Evolutionary conservation across 2,329 filamentous ascomycete species (phyloP).

Genomic region (Cladosporium sp.): DNA sequence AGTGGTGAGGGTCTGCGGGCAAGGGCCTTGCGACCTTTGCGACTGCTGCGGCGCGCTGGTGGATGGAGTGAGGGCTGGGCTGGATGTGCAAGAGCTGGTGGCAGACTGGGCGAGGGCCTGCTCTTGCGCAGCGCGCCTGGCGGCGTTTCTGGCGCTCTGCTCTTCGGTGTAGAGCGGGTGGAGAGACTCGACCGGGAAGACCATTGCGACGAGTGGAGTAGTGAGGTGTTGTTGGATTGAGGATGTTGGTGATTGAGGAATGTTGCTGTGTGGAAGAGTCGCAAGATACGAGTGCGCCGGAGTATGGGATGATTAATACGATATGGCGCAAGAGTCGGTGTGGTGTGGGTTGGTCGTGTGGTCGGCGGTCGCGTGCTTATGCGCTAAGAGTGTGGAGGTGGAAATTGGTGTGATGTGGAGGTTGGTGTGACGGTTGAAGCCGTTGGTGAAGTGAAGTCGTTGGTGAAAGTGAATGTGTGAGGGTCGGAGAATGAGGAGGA

Average conservation of each 20-base stretch:
- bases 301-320: background rate
- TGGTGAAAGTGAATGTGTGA: background rate
- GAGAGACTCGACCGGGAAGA: slow-evolving; percentile 12
- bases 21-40: slow-evolving; percentile 3
- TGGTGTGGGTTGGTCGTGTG: slow-evolving; percentile 7
- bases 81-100: slow-evolving; percentile 47
- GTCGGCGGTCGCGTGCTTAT: slow-evolving; percentile 11
- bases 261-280: background rate
- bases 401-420: background rate
- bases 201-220: slow-evolving; percentile 2
- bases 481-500: background rate
- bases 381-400: background rate
- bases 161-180: slow-evolving; percentile 11
- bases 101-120: slow-evolving; percentile 14
- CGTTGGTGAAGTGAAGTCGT: background rate
- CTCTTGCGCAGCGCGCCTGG: background rate
- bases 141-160: slow-evolving; percentile 3
- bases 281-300: background rate
- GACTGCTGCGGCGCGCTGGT: slow-evolving; percentile 1
- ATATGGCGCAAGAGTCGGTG: slow-evolving; percentile 2
- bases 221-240: background rate
- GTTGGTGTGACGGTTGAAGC: background rate
- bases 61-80: slow-evolving; percentile 30
- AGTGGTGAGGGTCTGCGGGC: slow-evolving; percentile 4
- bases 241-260: background rate